These are phyloP conservation scores for Coemansia asiatica DNA, from an alignment of 192 early-diverging fungal species.

Conservation along the genomic window DNA sequence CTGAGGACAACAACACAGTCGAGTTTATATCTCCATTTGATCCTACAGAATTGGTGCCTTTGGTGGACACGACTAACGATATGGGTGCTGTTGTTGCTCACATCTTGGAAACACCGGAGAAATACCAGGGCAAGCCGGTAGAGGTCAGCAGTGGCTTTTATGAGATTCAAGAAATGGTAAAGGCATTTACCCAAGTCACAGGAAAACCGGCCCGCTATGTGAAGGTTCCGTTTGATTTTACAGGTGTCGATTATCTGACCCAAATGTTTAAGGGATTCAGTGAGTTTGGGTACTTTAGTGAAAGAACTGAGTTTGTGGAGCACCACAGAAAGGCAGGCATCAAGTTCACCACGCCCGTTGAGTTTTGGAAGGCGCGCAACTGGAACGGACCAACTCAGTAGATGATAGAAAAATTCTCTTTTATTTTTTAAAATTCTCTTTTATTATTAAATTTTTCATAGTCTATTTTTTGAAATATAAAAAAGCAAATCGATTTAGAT, in stretches of 20 bases:
- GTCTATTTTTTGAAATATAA: conserved; percentile 7
- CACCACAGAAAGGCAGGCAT: conserved; percentile 30
- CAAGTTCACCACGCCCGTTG: conserved; percentile 47
- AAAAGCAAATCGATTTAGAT: too few relatives aligned
- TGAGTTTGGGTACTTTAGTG: conserved; percentile 18
- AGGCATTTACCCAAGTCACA: conserved; percentile 16
- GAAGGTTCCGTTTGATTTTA: conserved; percentile 8
- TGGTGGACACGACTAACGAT: conserved; percentile 15
- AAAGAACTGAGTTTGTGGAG: conserved; percentile 13
- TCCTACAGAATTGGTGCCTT: conserved; percentile 21
- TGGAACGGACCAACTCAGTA: not conserved
- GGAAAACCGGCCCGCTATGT: conserved; percentile 22
- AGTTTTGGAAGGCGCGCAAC: conserved; percentile 1
- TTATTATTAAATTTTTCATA: too few relatives aligned
- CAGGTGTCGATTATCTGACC: conserved; percentile 6
- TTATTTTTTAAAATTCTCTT: not conserved
- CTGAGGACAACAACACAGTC: conserved; percentile 32
- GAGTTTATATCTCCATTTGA: conserved; percentile 26
- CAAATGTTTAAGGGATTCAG: conserved; percentile 24
- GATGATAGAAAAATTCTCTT: not conserved
- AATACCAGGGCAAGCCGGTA: conserved; percentile 6
- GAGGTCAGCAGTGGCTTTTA: conserved; percentile 27
- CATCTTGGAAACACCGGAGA: conserved; percentile 11
- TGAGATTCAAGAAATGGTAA: conserved; percentile 15
- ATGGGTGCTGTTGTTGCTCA: conserved; percentile 14